phyloP scores from a whole-genome alignment of 2,329 filamentous ascomycete genomes.

The Mycogone perniciosa region DNA sequence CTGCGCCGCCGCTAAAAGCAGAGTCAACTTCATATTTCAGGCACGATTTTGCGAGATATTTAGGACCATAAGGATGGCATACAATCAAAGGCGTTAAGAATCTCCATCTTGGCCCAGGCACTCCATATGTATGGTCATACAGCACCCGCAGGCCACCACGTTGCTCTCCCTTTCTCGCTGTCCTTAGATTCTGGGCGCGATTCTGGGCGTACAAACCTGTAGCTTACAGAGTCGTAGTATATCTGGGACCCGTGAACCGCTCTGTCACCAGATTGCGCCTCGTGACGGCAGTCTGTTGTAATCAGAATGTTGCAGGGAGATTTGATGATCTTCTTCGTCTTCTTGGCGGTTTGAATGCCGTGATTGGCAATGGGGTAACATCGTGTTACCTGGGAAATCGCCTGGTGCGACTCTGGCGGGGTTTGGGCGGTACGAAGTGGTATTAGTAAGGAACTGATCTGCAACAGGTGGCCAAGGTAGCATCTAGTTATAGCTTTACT shows the following conservation, averaged over 20 bases:
- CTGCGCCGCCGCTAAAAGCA: slow-evolving; percentile 10
- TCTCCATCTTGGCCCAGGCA: background rate
- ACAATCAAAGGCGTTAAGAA: background rate
- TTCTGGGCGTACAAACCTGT: background rate
- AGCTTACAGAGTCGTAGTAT: background rate
- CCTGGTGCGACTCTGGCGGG: background rate
- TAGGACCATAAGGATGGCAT: background rate
- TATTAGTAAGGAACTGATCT: too few species aligned
- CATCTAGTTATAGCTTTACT: too few species aligned
- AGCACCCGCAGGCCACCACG: too few species aligned
- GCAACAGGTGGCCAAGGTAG: too few species aligned
- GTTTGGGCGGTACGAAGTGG: background rate
- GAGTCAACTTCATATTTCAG: slow-evolving; percentile 9
- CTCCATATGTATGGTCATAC: background rate
- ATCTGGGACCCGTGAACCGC: background rate
- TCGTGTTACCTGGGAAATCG: background rate
- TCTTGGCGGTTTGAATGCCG: background rate
- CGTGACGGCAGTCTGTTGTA: background rate
- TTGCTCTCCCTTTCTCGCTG: background rate
- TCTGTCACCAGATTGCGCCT: background rate
- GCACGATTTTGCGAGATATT: too few species aligned
- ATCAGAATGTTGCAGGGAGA: background rate
- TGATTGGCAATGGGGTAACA: background rate
- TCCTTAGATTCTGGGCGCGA: too few species aligned
- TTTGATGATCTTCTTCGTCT: background rate